Conservation (phyloP, 495 filamentous ascomycete genomes). For the Trichoderma virens region DNA sequence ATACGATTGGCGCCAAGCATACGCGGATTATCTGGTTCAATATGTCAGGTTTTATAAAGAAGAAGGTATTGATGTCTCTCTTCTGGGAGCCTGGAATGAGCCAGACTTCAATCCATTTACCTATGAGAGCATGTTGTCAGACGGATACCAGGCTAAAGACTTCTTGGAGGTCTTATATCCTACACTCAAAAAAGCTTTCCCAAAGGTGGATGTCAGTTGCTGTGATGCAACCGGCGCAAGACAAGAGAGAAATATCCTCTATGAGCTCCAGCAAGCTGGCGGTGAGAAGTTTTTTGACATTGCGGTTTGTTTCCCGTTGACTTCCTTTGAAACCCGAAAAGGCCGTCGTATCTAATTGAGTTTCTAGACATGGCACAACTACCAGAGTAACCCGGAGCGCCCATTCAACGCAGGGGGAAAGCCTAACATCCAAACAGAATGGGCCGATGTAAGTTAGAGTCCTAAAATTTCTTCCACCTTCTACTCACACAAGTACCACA, state of each 20-base stretch:
- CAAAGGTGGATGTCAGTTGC: conserved; percentile 24
- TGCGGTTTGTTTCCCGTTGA: background rate
- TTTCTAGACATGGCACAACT: conserved; percentile 22
- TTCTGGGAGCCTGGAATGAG: conserved; percentile 26
- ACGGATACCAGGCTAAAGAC: conserved; percentile 24
- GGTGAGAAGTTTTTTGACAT: conserved; percentile 14
- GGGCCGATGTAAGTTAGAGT: background rate
- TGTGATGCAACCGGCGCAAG: conserved; percentile 26
- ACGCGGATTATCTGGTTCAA: conserved; percentile 44
- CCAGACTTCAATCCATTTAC: conserved; percentile 24
- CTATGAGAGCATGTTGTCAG: conserved; percentile 25
- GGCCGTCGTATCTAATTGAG: background rate
- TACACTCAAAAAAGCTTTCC: conserved; percentile 19
- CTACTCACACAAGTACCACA: background rate
- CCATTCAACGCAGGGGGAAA: conserved; percentile 7
- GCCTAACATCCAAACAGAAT: background rate
- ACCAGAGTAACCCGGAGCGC: conserved; percentile 18
- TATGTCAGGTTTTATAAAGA: conserved; percentile 37
- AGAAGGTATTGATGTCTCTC: conserved; percentile 33
- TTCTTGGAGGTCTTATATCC: conserved; percentile 24
- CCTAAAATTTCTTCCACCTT: too few species aligned
- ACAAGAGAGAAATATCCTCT: conserved; percentile 24
- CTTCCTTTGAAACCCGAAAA: background rate
- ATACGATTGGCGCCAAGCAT: conserved; percentile 47
- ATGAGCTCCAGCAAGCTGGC: conserved; percentile 21